Conservation (phyloP, 2,329 filamentous ascomycete genomes). For the Talaromyces sp. region DNA sequence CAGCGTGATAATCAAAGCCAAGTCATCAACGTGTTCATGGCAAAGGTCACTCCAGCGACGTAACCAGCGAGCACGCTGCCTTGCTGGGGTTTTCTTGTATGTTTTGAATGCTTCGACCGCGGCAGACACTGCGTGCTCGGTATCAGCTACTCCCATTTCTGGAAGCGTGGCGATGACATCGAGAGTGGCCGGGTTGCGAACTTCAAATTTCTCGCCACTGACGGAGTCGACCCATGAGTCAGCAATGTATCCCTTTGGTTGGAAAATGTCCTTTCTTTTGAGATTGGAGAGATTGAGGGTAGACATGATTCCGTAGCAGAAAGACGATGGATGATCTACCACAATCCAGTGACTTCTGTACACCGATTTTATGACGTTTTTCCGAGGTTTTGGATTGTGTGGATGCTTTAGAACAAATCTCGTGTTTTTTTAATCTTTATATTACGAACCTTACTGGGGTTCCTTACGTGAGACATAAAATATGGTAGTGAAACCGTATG, state of each 20-base stretch:
- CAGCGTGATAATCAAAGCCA: conserved; percentile 43
- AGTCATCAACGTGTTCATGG: neutral
- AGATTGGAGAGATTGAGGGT: conserved; percentile 1
- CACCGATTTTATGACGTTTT: neutral
- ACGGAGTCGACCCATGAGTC: conserved; percentile 10
- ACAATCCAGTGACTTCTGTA: neutral
- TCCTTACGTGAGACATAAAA: too few species aligned
- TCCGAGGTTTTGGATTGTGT: neutral
- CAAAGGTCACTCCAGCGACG: neutral
- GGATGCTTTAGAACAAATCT: too few species aligned
- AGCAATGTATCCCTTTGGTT: conserved; percentile 18
- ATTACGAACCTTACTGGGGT: too few species aligned
- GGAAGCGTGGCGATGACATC: conserved; percentile 1
- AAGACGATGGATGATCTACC: neutral
- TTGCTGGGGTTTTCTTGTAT: neutral
- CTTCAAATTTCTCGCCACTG: conserved; percentile 3
- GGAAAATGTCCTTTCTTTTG: conserved; percentile 20
- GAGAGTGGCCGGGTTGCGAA: conserved; percentile 9
- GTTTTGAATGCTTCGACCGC: neutral
- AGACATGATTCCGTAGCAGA: neutral
- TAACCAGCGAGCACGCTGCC: neutral
- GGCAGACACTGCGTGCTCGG: neutral
- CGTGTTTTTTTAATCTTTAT: too few species aligned
- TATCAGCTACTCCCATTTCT: neutral
- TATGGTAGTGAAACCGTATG: neutral